Evolutionary conservation across 805 yeast species (phyloP).

Genomic region (Tetrapisispora nanseiensis): DNA sequence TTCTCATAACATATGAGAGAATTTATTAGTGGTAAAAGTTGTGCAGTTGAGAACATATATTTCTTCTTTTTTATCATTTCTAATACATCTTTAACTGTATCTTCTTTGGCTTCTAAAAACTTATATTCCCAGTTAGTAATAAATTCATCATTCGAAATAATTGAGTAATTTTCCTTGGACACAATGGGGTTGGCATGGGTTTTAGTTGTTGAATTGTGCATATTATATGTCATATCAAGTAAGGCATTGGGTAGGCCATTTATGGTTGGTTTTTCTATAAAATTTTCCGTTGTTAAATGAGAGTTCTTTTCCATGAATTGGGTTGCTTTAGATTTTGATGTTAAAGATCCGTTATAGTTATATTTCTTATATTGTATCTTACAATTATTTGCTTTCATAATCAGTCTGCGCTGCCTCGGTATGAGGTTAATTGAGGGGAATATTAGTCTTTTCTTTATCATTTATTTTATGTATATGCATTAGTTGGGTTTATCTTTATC

Average conservation of each 20-base stretch:
- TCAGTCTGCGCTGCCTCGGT: neutral
- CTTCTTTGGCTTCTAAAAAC: conserved; percentile 11
- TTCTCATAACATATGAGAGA: conserved; percentile 6
- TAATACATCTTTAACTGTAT: conserved; percentile 7
- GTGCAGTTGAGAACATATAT: conserved; percentile 11
- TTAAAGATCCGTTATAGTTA: neutral
- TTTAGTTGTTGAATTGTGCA: neutral
- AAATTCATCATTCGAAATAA: conserved; percentile 1
- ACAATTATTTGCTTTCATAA: neutral
- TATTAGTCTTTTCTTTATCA: neutral
- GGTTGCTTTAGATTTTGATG: no score
- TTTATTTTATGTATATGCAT: neutral
- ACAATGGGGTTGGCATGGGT: neutral
- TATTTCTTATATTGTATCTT: neutral
- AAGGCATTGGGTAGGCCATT: neutral
- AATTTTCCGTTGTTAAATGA: neutral
- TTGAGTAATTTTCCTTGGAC: neutral
- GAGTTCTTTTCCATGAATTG: neutral
- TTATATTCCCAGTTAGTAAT: conserved; percentile 9
- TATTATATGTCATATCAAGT: neutral
- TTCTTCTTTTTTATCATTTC: conserved; percentile 5
- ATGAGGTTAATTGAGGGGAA: neutral
- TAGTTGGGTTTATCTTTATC: neutral
- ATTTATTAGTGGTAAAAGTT: conserved; percentile 10
- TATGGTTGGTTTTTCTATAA: neutral